These are phyloP conservation scores for Ophiostoma quercus DNA, from an alignment of 2,329 filamentous ascomycete species.

Conservation along the genomic window DNA sequence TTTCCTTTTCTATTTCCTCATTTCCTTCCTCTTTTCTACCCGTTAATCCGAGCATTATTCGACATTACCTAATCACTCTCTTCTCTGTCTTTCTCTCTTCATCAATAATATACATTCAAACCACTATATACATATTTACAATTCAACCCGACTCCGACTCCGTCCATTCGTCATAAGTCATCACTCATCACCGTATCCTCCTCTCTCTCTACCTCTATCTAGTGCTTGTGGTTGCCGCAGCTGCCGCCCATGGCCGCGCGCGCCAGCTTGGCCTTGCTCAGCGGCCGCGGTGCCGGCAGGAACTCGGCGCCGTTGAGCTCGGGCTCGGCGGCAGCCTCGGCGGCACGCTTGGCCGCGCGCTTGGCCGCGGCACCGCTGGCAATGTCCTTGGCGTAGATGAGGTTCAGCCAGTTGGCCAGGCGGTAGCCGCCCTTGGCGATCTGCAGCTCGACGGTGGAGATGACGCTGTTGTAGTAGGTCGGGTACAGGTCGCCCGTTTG, in stretches of 20 bases:
- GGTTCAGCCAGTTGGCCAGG: constrained; percentile 21
- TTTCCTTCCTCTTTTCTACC: neutral
- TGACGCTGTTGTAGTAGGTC: constrained; percentile 38
- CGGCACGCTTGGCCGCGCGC: neutral
- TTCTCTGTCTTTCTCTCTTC: neutral
- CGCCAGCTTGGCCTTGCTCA: constrained; percentile 20
- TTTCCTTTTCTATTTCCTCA: neutral
- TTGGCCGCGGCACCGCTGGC: constrained; percentile 3
- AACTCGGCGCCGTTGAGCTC: constrained; percentile 20
- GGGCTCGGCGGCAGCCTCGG: neutral
- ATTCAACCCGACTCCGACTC: neutral
- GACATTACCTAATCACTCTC: neutral
- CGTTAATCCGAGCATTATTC: neutral
- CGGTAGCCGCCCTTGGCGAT: constrained; percentile 43
- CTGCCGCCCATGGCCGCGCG: constrained; percentile 19
- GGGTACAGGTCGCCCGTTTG: constrained; percentile 39
- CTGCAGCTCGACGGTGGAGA: constrained; percentile 40
- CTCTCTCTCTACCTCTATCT: too few species aligned
- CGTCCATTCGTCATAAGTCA: neutral
- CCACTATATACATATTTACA: constrained; percentile 1
- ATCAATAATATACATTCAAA: constrained; percentile 1
- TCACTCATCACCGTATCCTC: neutral
- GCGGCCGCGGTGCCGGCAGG: constrained; percentile 16
- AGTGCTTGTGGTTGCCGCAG: constrained; percentile 17
- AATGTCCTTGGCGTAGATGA: constrained; percentile 14